Conservation (phyloP, 2,329 filamentous ascomycete species). For the Monosporascus sp. region DNA sequence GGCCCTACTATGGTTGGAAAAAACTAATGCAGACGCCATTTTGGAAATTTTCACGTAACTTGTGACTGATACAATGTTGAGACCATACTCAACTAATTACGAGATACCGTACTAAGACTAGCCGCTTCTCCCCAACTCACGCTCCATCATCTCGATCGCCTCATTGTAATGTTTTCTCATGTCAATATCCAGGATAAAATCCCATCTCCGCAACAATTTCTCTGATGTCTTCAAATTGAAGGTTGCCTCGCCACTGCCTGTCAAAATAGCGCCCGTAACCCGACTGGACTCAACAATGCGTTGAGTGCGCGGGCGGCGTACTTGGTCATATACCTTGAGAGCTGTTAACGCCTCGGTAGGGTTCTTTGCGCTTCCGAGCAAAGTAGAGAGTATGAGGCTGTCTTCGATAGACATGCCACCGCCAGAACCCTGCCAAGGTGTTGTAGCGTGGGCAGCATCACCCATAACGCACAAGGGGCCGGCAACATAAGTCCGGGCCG, state of each 20-base stretch:
- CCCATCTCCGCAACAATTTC: conserved; percentile 12
- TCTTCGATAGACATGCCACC: conserved; percentile 21
- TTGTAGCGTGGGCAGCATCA: conserved; percentile 14
- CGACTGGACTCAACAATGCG: conserved; percentile 18
- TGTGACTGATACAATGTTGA: no score
- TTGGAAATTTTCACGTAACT: no score
- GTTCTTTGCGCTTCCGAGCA: conserved; percentile 11
- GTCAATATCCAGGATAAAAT: conserved; percentile 16
- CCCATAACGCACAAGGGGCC: conserved; percentile 14
- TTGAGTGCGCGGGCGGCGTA: conserved; percentile 16
- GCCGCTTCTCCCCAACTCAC: conserved; percentile 3
- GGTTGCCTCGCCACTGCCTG: conserved; percentile 1
- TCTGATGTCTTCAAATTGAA: conserved; percentile 4
- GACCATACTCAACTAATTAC: no score
- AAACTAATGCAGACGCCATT: no score
- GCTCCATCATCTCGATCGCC: conserved; percentile 10
- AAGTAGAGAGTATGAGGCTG: conserved; percentile 13
- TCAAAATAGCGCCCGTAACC: conserved; percentile 11
- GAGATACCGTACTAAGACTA: no score
- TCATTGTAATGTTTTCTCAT: conserved; percentile 13
- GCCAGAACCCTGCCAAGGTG: conserved; percentile 16
- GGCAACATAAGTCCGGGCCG: conserved; percentile 12
- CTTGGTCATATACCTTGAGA: conserved; percentile 13
- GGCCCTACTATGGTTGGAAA: no score
- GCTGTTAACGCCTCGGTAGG: conserved; percentile 9